Percentiles rank a stretch among this genome's conserved stretches.
phyloP scores from a whole-genome alignment of 306 rosid genomes.

The Rubus parviflorus region DNA sequence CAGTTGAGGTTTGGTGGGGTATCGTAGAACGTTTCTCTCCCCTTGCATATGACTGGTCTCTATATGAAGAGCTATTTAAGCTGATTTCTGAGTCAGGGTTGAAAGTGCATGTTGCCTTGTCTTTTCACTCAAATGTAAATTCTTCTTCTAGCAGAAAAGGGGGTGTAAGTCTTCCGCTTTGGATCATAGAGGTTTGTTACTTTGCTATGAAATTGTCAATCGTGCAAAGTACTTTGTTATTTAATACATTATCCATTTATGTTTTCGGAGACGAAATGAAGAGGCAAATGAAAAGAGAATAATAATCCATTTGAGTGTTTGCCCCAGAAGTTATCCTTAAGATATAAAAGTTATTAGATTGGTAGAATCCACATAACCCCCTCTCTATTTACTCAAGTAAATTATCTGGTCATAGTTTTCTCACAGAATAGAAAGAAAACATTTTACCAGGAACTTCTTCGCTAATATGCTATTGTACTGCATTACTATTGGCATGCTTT shows the following conservation, averaged over 20 bases:
- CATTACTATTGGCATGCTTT: neutral
- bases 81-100: slow-evolving; percentile 33
- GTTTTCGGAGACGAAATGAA: neutral
- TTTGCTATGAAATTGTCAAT: neutral
- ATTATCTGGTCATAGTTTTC: neutral
- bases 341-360: neutral
- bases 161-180: slow-evolving; percentile 43
- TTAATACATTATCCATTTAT: neutral
- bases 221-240: neutral
- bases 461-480: neutral
- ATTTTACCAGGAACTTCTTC: neutral
- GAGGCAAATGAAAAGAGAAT: neutral
- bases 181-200: slow-evolving; percentile 37
- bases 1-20: slow-evolving; percentile 52
- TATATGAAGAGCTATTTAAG: slow-evolving; percentile 36
- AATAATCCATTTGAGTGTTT: neutral
- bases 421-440: neutral
- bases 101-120: slow-evolving; percentile 46
- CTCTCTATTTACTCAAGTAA: neutral
- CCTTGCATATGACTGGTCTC: slow-evolving; percentile 32
- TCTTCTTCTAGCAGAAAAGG: slow-evolving; percentile 23
- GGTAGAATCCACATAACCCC: neutral
- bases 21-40: slow-evolving; percentile 44
- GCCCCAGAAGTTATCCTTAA: neutral
- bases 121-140: slow-evolving; percentile 37